Base-by-base conservation (phyloP, 257 asterid species). In the Gardenia jasminoides region DNA sequence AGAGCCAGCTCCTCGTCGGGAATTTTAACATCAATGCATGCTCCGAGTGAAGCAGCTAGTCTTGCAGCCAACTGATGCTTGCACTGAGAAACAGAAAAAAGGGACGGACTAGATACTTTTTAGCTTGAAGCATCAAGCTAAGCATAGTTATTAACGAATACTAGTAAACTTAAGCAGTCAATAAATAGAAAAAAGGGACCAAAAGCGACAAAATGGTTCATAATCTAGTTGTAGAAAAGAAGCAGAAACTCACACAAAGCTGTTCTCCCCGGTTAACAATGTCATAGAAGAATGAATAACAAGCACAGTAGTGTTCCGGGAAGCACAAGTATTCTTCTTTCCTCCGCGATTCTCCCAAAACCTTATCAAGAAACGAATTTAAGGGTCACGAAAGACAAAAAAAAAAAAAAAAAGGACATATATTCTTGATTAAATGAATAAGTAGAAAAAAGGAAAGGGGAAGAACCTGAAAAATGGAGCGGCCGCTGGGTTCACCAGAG, bases 11-110 rank as follows among this genome's bases (percentile, higher is more conserved):
- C 96, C 81, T 92, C 94, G 79, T 96, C 97, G 44, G 97, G 84
- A 71, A 96, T 92, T 86, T 81, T 72, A 62, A 86, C 83, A 19
- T 92, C 89, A 36, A 86, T 2, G 86, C 91, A 93, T 1, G 85
- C 84, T 81, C 92, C 97, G 16, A 88, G 76, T 8, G 97, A 85
- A 67, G 90, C 88, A 17, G 99, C 97, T 33, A 96, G 91, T 76
- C 96, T 88, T 74, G 98, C 99, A 79, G 99, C 99, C 70, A 96
- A 62, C 83, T 96, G 99, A 87, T 96, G 99, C 88, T 96, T 93
- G 83, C 99, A 92, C 98, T 93, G 88, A 75, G 81, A 83, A 62
- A 71, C 43, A 80, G 28, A 48, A 43, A 26, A 61, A 43, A 15
- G 59, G 39, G 41, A 36, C 41, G 4, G 41, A 36, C 41, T 2